These are phyloP conservation scores for Podochytrium sp. DNA, from an alignment of 192 early-diverging fungal genomes.

Conservation along the genomic window DNA sequence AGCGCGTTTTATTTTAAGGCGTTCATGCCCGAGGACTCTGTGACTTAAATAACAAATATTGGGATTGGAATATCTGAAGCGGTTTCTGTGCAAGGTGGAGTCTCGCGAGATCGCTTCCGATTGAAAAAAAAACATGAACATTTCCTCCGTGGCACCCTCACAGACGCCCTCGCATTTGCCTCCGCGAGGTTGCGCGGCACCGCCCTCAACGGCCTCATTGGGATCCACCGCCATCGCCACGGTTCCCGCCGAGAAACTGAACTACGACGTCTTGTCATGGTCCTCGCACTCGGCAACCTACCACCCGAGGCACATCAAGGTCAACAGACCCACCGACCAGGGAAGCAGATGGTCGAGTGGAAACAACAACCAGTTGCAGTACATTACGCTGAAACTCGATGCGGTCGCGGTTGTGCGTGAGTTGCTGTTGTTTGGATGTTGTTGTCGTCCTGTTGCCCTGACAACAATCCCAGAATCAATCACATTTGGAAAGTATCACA, in stretches of 20 bases:
- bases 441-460: neutral
- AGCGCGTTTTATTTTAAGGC: too few relatives aligned
- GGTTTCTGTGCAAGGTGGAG: too few relatives aligned
- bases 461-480: slow-evolving; percentile 71
- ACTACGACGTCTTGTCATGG: slow-evolving; percentile 54
- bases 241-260: neutral
- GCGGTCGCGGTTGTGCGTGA: slow-evolving; percentile 82
- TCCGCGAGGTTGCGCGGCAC: too few relatives aligned
- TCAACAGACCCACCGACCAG: slow-evolving; percentile 86
- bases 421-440: slow-evolving; percentile 17
- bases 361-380: slow-evolving; percentile 89
- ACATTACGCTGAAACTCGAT: slow-evolving; percentile 87
- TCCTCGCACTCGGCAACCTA: slow-evolving; percentile 86
- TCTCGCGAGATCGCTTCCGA: too few relatives aligned
- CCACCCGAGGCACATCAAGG: slow-evolving; percentile 81
- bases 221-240: too few relatives aligned
- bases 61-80: too few relatives aligned
- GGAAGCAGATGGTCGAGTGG: slow-evolving; percentile 81
- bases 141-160: too few relatives aligned
- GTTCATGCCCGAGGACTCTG: too few relatives aligned
- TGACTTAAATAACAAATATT: too few relatives aligned
- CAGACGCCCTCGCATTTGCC: too few relatives aligned
- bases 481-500: slow-evolving; percentile 95
- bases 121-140: too few relatives aligned
- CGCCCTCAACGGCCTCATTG: too few relatives aligned